phyloP scores from a whole-genome alignment of 768 basidiomycete species.

The Guyanaporus albipodus region DNA sequence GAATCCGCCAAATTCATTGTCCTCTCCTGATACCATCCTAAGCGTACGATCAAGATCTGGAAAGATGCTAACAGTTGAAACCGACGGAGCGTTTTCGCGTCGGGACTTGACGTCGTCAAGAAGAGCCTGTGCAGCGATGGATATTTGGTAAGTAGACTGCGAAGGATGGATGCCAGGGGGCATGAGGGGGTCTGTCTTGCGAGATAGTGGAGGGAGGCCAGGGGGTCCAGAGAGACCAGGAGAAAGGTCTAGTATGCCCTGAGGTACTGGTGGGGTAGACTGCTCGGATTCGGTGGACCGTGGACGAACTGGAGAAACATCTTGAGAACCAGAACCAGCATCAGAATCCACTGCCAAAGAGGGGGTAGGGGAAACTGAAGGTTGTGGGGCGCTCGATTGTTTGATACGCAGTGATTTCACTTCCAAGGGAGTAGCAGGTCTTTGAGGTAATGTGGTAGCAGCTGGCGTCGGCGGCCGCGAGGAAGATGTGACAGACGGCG shows the following conservation, averaged over 20 bases:
- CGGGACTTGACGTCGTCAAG: conserved; percentile 80
- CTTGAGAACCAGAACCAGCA: conserved; percentile 40
- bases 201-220: conserved; percentile 40
- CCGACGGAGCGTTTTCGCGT: conserved; percentile 51
- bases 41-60: conserved; percentile 87
- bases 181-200: conserved; percentile 51
- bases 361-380: conserved; percentile 41
- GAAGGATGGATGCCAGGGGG: conserved; percentile 38
- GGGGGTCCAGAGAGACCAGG: conserved; percentile 63
- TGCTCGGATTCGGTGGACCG: conserved; percentile 37
- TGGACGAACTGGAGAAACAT: conserved; percentile 39
- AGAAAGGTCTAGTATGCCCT: conserved; percentile 49
- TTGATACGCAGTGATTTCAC: conserved; percentile 37
- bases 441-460: conserved; percentile 32
- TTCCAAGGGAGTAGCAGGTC: conserved; percentile 44
- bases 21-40: conserved; percentile 62
- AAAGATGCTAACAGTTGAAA: conserved; percentile 59
- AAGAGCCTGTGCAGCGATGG: conserved; percentile 77
- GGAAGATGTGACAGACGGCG: conserved; percentile 45
- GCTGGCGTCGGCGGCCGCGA: conserved; percentile 61
- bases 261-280: conserved; percentile 41
- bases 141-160: conserved; percentile 74
- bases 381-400: conserved; percentile 39
- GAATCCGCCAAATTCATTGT: conserved; percentile 63
- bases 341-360: conserved; percentile 52